These are phyloP conservation scores for Crithidia bombi DNA, from an alignment of 208 protist species.

Conservation along the genomic window DNA sequence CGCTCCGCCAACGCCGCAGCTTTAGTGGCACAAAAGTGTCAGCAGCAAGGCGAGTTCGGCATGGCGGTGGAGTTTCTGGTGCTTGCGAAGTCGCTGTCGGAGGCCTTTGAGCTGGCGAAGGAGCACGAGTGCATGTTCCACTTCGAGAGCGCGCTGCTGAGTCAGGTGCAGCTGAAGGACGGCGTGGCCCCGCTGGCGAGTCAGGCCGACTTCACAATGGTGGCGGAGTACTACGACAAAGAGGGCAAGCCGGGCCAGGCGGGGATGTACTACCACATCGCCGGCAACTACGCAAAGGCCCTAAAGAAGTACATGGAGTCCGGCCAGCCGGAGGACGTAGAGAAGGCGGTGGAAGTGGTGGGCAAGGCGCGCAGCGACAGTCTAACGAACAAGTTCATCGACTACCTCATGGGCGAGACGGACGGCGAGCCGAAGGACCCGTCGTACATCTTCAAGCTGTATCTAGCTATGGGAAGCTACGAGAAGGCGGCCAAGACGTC, in stretches of 20 bases:
- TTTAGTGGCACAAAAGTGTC: slow-evolving; percentile 93
- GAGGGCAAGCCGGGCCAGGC: slow-evolving; percentile 79
- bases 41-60: slow-evolving; percentile 81
- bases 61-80: slow-evolving; percentile 97
- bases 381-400: slow-evolving; percentile 95
- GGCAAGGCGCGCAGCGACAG: slow-evolving; percentile 92
- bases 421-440: slow-evolving; percentile 96
- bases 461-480: slow-evolving; percentile 96
- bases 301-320: slow-evolving; percentile 92
- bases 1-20: slow-evolving; percentile 91
- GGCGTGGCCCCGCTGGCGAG: slow-evolving; percentile 74
- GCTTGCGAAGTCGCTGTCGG: slow-evolving; percentile 88
- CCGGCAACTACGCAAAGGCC: slow-evolving; percentile 88
- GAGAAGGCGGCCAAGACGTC: slow-evolving; percentile 96
- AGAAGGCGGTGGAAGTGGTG: slow-evolving; percentile 94
- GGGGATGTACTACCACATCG: slow-evolving; percentile 93
- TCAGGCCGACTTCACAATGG: slow-evolving; percentile 82
- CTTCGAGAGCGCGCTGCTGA: slow-evolving; percentile 82
- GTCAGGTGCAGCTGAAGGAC: slow-evolving; percentile 83
- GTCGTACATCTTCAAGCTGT: slow-evolving; percentile 97
- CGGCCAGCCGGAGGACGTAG: slow-evolving; percentile 86
- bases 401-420: slow-evolving; percentile 96
- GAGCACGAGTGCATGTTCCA: slow-evolving; percentile 85
- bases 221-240: slow-evolving; percentile 95
- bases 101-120: slow-evolving; percentile 95